A percentile compares a stretch with the other conserved stretches of the same genome.
phyloP scores from a whole-genome alignment of 306 rosid genomes.

The Arachis hypogaea region DNA sequence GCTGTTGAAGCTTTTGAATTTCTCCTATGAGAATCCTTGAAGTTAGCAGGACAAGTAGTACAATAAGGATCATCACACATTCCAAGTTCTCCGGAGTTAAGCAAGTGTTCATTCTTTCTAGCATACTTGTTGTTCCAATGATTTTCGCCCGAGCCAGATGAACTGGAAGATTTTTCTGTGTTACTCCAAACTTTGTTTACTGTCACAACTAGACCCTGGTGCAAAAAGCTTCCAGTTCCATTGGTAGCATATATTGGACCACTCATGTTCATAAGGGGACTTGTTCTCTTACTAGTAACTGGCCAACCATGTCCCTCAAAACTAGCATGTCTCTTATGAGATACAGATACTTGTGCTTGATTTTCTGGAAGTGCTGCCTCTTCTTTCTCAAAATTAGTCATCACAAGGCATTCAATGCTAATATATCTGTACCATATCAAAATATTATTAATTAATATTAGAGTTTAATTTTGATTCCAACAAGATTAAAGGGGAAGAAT shows the following conservation, averaged over 20 bases:
- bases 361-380: constrained; percentile 49
- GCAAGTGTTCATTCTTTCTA: constrained; percentile 56
- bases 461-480: neutral
- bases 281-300: constrained; percentile 38
- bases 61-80: constrained; percentile 44
- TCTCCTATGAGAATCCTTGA: constrained; percentile 50
- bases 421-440: constrained; percentile 14
- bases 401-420: constrained; percentile 24
- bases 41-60: constrained; percentile 71
- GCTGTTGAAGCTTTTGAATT: constrained; percentile 42
- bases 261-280: constrained; percentile 55
- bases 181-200: constrained; percentile 36
- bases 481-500: neutral
- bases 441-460: constrained; percentile 8
- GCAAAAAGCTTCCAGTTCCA: constrained; percentile 38
- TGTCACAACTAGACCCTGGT: constrained; percentile 30
- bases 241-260: constrained; percentile 49
- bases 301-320: constrained; percentile 54
- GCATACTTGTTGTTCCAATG: constrained; percentile 47
- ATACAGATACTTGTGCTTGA: constrained; percentile 32
- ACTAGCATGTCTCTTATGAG: constrained; percentile 49
- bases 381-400: constrained; percentile 60
- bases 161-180: constrained; percentile 44
- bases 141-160: constrained; percentile 19
- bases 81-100: constrained; percentile 23